phyloP scores from a whole-genome alignment of 2,329 filamentous ascomycete genomes.

The Cladosporium sphaerospermum region DNA sequence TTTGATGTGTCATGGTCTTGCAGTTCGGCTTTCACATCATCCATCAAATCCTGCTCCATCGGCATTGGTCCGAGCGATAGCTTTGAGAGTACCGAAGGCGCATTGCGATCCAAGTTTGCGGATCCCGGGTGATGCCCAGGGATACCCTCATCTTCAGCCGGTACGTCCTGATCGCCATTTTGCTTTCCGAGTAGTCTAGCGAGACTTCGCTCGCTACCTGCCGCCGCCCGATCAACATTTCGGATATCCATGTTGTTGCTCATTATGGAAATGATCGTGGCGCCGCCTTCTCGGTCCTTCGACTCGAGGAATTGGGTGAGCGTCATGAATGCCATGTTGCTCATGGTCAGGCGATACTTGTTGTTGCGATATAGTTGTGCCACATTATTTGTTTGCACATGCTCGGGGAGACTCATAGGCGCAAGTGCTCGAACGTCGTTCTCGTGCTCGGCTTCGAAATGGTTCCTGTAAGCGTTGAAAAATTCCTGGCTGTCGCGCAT shows the following conservation, averaged over 20 bases:
- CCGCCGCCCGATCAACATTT: constrained; percentile 50
- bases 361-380: constrained; percentile 76
- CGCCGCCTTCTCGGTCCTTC: constrained; percentile 75
- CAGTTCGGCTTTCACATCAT: constrained; percentile 80
- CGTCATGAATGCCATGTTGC: constrained; percentile 72
- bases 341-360: constrained; percentile 87
- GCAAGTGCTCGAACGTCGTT: constrained; percentile 75
- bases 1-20: constrained; percentile 76
- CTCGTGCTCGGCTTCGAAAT: constrained; percentile 69
- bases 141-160: constrained; percentile 63
- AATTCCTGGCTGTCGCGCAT: constrained; percentile 67
- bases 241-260: constrained; percentile 54
- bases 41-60: constrained; percentile 73
- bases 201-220: constrained; percentile 54
- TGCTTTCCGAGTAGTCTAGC: constrained; percentile 53
- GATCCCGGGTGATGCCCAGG: constrained; percentile 61
- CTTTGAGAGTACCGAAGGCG: constrained; percentile 51
- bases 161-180: constrained; percentile 50
- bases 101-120: constrained; percentile 53
- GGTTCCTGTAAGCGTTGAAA: constrained; percentile 59
- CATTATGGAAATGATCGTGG: constrained; percentile 69
- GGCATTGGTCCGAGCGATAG: constrained; percentile 76
- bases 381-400: constrained; percentile 69
- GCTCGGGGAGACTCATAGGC: constrained; percentile 67
- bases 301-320: constrained; percentile 84